Percentiles rank a stretch among this genome's conserved stretches.
Evolutionary conservation across 2,329 filamentous ascomycete genomes (phyloP).

Genomic region (Fusarium fracticaudum): DNA sequence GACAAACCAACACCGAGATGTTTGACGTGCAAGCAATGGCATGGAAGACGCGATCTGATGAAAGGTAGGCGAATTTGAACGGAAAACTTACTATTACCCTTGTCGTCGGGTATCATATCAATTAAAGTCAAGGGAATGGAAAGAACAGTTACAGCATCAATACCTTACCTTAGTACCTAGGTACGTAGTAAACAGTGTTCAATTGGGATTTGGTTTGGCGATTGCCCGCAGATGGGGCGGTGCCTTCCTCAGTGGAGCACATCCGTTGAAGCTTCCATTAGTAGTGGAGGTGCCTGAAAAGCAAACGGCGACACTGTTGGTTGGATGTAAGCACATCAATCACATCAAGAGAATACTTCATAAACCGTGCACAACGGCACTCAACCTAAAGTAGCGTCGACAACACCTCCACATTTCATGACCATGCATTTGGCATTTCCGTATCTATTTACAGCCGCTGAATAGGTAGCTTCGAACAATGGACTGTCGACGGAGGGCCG

Average conservation of each 20-base stretch:
- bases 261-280: slow-evolving; percentile 5
- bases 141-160: neutral
- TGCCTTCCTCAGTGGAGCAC: slow-evolving; percentile 22
- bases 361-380: neutral
- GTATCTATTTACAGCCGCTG: neutral
- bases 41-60: slow-evolving; percentile 14
- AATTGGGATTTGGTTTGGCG: neutral
- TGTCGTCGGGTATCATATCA: neutral
- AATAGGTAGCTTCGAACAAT: neutral
- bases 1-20: neutral
- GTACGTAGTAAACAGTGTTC: neutral
- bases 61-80: neutral
- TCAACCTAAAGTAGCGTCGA: slow-evolving; percentile 14
- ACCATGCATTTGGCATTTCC: slow-evolving; percentile 1
- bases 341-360: slow-evolving; percentile 9
- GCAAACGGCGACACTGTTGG: slow-evolving; percentile 18
- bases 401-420: slow-evolving; percentile 5
- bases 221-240: slow-evolving; percentile 6
- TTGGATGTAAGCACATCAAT: neutral
- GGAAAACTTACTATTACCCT: neutral
- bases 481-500: neutral
- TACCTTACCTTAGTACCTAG: neutral
- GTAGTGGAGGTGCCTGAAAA: neutral
- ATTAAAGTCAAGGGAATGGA: neutral
- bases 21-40: neutral